phyloP scores from a whole-genome alignment of 2,329 filamentous ascomycete genomes.

The Cladophialophora carrionii region DNA sequence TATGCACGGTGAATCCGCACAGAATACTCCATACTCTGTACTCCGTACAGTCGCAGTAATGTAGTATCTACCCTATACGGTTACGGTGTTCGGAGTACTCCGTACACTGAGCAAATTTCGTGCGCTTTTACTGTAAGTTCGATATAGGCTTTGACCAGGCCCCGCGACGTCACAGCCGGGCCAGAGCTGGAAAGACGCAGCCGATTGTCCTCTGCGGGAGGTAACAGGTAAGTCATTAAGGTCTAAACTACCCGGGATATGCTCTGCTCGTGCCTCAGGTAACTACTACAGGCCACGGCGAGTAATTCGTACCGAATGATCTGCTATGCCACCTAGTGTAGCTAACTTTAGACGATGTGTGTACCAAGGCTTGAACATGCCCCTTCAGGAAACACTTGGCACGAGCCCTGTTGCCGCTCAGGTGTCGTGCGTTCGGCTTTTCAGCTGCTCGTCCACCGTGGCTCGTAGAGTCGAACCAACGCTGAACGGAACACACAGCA shows the following conservation, averaged over 20 bases:
- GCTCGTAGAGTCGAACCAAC: not conserved
- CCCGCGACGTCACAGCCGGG: slow-evolving; percentile 12
- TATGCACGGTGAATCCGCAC: too few relatives aligned
- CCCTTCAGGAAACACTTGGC: slow-evolving; percentile 9
- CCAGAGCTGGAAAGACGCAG: slow-evolving; percentile 14
- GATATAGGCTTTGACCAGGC: not conserved
- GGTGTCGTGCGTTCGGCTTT: not conserved
- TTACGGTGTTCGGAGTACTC: too few relatives aligned
- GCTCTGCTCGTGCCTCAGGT: too few relatives aligned
- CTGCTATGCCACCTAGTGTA: too few relatives aligned
- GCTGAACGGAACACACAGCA: not conserved
- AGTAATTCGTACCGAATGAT: not conserved
- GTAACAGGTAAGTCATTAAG: not conserved
- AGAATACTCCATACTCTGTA: too few relatives aligned
- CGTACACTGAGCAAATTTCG: too few relatives aligned
- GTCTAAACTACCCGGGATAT: too few relatives aligned
- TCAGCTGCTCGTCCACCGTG: slow-evolving; percentile 5
- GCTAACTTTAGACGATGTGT: too few relatives aligned
- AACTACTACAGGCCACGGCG: not conserved
- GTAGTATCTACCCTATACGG: too few relatives aligned
- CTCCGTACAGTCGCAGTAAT: too few relatives aligned
- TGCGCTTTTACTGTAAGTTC: not conserved
- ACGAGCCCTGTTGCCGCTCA: not conserved
- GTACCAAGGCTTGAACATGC: slow-evolving; percentile 15
- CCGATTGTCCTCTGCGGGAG: not conserved